Evolutionary conservation across 768 basidiomycete genomes (phyloP).

Genomic region (Kwoniella shandongensis): DNA sequence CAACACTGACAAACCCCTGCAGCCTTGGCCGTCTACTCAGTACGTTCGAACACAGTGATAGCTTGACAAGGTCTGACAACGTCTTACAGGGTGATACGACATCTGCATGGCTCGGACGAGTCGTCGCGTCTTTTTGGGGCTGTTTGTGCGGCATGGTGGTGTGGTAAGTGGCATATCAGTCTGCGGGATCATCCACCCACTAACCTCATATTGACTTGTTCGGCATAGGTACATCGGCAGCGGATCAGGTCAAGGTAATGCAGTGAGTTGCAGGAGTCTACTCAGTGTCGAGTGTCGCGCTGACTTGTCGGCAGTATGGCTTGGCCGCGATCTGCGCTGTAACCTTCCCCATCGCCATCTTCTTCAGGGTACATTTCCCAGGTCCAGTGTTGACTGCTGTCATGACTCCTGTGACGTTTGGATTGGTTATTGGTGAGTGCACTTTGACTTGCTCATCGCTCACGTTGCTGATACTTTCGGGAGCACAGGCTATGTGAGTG

Average conservation of each 20-base stretch:
- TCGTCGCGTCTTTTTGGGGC: slow-evolving; percentile 49
- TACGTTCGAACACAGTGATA: slow-evolving; percentile 9
- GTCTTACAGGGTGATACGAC: slow-evolving; percentile 41
- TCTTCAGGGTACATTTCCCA: slow-evolving; percentile 70
- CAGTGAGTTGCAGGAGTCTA: slow-evolving; percentile 21
- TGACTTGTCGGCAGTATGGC: slow-evolving; percentile 57
- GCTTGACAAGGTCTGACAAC: background rate
- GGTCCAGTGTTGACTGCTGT: slow-evolving; percentile 70
- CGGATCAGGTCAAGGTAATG: slow-evolving; percentile 35
- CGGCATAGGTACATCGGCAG: slow-evolving; percentile 38
- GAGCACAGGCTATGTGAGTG: slow-evolving; percentile 28
- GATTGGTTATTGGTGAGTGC: slow-evolving; percentile 40
- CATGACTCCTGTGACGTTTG: slow-evolving; percentile 46
- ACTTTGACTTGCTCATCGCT: background rate
- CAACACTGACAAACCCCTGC: slow-evolving; percentile 7
- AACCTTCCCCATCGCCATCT: slow-evolving; percentile 72
- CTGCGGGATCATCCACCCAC: background rate
- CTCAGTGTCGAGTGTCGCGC: background rate
- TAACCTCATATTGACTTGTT: too few species aligned
- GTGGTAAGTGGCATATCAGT: slow-evolving; percentile 31
- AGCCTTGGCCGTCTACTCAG: slow-evolving; percentile 45
- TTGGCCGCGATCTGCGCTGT: slow-evolving; percentile 68
- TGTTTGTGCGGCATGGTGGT: slow-evolving; percentile 43
- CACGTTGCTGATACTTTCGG: background rate
- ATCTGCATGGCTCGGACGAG: slow-evolving; percentile 39